Conservation (phyloP, 495 filamentous ascomycete genomes). For the Penicillium atrosanguineum region DNA sequence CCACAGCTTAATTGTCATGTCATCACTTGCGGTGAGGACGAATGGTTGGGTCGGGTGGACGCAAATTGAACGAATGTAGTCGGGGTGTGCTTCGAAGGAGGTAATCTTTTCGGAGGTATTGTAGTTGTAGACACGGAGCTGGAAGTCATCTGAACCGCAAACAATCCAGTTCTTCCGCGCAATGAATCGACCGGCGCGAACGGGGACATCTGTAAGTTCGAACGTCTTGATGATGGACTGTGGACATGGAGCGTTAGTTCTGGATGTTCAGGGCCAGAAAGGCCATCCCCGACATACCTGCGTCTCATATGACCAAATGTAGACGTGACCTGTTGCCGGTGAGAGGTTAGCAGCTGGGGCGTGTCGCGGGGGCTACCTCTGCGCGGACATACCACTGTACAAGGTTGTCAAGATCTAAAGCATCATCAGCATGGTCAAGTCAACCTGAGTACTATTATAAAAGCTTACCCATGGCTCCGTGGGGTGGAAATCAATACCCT, state of each 20-base stretch:
- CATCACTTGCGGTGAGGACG: constrained; percentile 94
- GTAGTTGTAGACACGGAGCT: constrained; percentile 95
- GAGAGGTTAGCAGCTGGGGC: constrained; percentile 25
- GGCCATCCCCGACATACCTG: constrained; percentile 50
- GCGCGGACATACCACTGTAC: constrained; percentile 72
- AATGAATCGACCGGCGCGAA: constrained; percentile 94
- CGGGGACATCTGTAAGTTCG: constrained; percentile 97
- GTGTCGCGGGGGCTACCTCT: constrained; percentile 4
- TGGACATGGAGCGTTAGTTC: constrained; percentile 7
- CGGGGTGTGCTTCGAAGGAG: constrained; percentile 95
- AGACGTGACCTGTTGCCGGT: constrained; percentile 72
- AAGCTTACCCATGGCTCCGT: constrained; percentile 81
- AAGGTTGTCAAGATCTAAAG: constrained; percentile 82
- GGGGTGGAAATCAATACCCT: constrained; percentile 96
- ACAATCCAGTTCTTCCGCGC: constrained; percentile 99
- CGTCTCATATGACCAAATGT: constrained; percentile 99
- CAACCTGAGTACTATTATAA: background rate
- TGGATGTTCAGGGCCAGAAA: background rate
- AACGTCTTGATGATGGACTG: constrained; percentile 96
- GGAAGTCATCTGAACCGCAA: constrained; percentile 97
- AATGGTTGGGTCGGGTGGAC: constrained; percentile 98
- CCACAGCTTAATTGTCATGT: constrained; percentile 99
- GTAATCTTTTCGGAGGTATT: constrained; percentile 99
- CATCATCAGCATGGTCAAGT: constrained; percentile 25
- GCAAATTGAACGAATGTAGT: constrained; percentile 96